Percentiles rank a stretch among this genome's conserved stretches.
Conservation (phyloP, 2,329 filamentous ascomycete genomes). For the Sclerotiophoma versabilis region DNA sequence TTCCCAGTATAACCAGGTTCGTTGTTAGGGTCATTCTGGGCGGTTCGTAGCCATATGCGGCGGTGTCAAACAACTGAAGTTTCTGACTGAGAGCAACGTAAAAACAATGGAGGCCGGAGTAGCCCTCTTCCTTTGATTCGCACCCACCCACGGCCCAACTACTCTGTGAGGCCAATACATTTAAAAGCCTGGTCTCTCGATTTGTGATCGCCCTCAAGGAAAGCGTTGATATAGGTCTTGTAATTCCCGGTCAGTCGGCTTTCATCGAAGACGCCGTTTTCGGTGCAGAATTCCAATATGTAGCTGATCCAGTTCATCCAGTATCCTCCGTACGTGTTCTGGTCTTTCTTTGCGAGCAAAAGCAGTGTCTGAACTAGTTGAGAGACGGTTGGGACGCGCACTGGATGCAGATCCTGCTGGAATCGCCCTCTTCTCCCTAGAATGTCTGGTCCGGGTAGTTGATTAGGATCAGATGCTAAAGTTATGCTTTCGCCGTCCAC, state of each 20-base stretch:
- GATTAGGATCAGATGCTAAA: slow-evolving; percentile 6
- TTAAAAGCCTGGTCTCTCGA: not conserved
- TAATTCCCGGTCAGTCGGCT: slow-evolving; percentile 6
- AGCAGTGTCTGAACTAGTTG: slow-evolving; percentile 1
- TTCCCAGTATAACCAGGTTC: too few species aligned
- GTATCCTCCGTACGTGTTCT: slow-evolving; percentile 3
- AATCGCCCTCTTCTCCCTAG: slow-evolving; percentile 7
- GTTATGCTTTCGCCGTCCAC: slow-evolving; percentile 7
- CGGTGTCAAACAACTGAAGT: too few species aligned
- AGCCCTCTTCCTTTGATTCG: not conserved
- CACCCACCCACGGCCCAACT: slow-evolving; percentile 1
- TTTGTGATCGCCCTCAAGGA: not conserved
- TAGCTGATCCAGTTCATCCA: slow-evolving; percentile 9
- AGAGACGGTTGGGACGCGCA: slow-evolving; percentile 2
- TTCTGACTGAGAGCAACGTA: not conserved
- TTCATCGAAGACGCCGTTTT: slow-evolving; percentile 3
- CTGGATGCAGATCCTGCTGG: slow-evolving; percentile 6
- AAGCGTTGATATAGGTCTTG: slow-evolving; percentile 6
- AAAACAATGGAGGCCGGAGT: not conserved
- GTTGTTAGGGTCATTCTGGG: too few species aligned
- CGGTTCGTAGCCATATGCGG: too few species aligned
- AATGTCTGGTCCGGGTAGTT: slow-evolving; percentile 9
- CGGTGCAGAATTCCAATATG: slow-evolving; percentile 6
- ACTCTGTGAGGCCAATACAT: slow-evolving; percentile 4
- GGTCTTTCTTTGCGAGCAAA: slow-evolving; percentile 3